phyloP scores from a whole-genome alignment of 805 yeast genomes.

The Yamadazyma nakazawae region DNA sequence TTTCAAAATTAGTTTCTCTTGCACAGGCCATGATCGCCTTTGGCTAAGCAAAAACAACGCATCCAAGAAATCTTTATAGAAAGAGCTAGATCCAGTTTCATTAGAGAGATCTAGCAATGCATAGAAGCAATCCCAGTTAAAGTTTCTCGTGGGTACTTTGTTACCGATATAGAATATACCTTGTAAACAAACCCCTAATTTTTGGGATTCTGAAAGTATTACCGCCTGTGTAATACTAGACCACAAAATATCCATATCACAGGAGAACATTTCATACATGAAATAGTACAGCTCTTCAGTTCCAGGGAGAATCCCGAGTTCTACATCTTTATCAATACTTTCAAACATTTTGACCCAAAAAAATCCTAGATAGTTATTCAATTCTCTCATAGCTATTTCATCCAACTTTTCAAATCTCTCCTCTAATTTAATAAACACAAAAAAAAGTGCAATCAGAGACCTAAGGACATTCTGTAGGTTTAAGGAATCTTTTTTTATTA shows the following conservation, averaged over 20 bases:
- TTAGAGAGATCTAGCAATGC: conserved; percentile 17
- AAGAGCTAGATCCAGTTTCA: conserved; percentile 14
- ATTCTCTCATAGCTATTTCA: conserved; percentile 1
- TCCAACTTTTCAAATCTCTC: not conserved
- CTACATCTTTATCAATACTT: conserved; percentile 1
- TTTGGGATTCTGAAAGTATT: not conserved
- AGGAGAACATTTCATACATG: conserved; percentile 5
- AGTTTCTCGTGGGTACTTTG: conserved; percentile 4
- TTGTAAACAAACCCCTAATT: conserved; percentile 2
- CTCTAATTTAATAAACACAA: conserved; percentile 1
- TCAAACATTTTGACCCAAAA: conserved; percentile 9
- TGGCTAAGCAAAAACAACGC: conserved; percentile 23
- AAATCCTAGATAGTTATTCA: conserved; percentile 6
- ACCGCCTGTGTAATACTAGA: not conserved
- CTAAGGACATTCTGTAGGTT: not conserved
- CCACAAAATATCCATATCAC: conserved; percentile 9
- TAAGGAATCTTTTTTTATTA: not conserved
- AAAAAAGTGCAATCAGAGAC: not conserved
- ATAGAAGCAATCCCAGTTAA: conserved; percentile 26
- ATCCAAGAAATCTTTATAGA: conserved; percentile 27
- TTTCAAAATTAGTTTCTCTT: conserved; percentile 28
- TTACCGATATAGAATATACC: conserved; percentile 10
- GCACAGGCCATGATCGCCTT: conserved; percentile 15
- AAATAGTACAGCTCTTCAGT: conserved; percentile 6
- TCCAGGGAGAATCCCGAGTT: not conserved